Evolutionary conservation across 129 eudicot species (phyloP).

Genomic region (Ambrosia trifida): DNA sequence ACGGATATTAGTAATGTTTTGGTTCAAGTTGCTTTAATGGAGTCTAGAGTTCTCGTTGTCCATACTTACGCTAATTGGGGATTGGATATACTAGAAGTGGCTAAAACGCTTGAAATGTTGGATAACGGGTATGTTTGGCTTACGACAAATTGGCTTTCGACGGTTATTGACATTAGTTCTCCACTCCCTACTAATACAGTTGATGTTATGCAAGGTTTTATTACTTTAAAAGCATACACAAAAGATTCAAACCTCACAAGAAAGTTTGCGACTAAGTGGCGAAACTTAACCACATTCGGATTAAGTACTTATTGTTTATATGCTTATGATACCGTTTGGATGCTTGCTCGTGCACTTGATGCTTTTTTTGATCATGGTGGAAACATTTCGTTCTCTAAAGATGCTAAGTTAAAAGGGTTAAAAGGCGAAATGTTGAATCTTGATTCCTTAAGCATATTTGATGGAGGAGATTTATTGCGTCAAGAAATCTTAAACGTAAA

Average conservation of each 20-base stretch:
- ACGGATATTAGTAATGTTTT: slow-evolving; percentile 50
- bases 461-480: slow-evolving; percentile 57
- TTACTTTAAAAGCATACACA: slow-evolving; percentile 49
- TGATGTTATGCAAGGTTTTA: slow-evolving; percentile 54
- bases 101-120: slow-evolving; percentile 60
- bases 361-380: slow-evolving; percentile 59
- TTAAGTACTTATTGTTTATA: slow-evolving; percentile 56
- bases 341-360: slow-evolving; percentile 70
- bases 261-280: slow-evolving; percentile 58
- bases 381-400: slow-evolving; percentile 54
- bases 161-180: slow-evolving; percentile 47
- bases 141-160: slow-evolving; percentile 68
- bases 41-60: slow-evolving; percentile 59
- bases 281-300: slow-evolving; percentile 46
- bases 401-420: slow-evolving; percentile 35
- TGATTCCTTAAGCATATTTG: slow-evolving; percentile 53
- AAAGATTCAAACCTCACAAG: slow-evolving; percentile 50
- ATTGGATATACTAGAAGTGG: slow-evolving; percentile 43
- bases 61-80: slow-evolving; percentile 56
- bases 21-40: slow-evolving; percentile 60
- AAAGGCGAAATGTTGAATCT: slow-evolving; percentile 39
- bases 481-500: slow-evolving; percentile 45
- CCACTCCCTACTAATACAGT: slow-evolving; percentile 36
- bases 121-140: slow-evolving; percentile 79
- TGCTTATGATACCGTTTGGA: slow-evolving; percentile 73